Percentiles rank a stretch among this genome's conserved stretches.
Conservation (phyloP, 2,329 filamentous ascomycete species). For the Mycogone perniciosa region DNA sequence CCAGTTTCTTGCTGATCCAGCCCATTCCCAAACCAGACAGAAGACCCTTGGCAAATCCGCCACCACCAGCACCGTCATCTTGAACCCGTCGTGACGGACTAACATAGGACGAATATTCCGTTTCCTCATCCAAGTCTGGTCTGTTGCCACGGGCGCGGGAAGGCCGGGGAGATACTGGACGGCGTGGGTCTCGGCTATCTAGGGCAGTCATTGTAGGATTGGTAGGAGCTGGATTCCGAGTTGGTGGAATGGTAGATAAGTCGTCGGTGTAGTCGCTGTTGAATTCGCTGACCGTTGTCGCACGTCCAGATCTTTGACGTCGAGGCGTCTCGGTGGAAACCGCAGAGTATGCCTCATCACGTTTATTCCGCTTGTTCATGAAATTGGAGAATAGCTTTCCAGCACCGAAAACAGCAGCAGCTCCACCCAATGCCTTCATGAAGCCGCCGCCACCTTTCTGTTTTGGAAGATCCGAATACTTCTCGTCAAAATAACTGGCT, state of each 20-base stretch:
- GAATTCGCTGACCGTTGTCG: conserved; percentile 41
- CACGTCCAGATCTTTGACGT: conserved; percentile 35
- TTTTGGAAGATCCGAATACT: conserved; percentile 47
- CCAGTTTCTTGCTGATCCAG: conserved; percentile 61
- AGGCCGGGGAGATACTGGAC: conserved; percentile 42
- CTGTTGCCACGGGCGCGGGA: conserved; percentile 35
- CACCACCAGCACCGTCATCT: conserved; percentile 36
- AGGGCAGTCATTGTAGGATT: conserved; percentile 43
- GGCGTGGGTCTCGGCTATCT: conserved; percentile 30
- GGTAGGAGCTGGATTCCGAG: conserved; percentile 37
- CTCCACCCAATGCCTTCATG: conserved; percentile 53
- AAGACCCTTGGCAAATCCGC: conserved; percentile 50
- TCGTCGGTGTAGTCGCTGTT: conserved; percentile 42
- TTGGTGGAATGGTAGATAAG: conserved; percentile 41
- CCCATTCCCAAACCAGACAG: conserved; percentile 60
- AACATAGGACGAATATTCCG: conserved; percentile 54
- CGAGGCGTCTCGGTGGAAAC: conserved; percentile 57
- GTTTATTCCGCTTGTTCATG: conserved; percentile 45
- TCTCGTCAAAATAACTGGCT: conserved; percentile 58
- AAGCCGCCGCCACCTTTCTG: conserved; percentile 46
- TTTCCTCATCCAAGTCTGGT: conserved; percentile 43
- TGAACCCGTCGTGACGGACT: conserved; percentile 53
- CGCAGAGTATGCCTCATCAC: conserved; percentile 57
- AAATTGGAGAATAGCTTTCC: conserved; percentile 55
- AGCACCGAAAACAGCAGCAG: conserved; percentile 57